Conservation (phyloP, 75 land plant genomes). For the Sequoia sempervirens region DNA sequence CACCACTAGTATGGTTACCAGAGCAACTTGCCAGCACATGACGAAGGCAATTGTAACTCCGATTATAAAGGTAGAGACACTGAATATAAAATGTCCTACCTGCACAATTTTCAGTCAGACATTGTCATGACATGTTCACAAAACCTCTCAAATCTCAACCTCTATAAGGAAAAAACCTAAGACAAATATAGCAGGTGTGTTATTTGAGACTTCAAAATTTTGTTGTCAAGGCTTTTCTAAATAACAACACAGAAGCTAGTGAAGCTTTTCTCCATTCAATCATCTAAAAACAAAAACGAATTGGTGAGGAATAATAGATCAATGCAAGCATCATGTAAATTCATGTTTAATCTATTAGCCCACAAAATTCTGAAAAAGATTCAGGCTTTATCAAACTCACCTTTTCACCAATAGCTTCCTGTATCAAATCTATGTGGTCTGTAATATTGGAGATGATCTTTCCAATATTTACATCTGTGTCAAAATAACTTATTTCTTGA, state of each 20-base stretch:
- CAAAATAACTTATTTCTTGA: slow-evolving; percentile 47
- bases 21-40: slow-evolving; percentile 41
- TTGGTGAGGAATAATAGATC: background rate
- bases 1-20: slow-evolving; percentile 28
- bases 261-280: too few species aligned
- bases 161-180: background rate
- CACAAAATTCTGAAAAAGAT: slow-evolving; percentile 9
- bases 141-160: background rate
- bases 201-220: too few species aligned
- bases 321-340: too few species aligned
- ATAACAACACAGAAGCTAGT: too few species aligned
- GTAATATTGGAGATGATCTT: slow-evolving; percentile 32
- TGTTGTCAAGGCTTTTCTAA: too few species aligned
- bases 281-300: slow-evolving; percentile 24
- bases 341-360: too few species aligned
- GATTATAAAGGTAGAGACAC: slow-evolving; percentile 19
- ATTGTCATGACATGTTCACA: too few species aligned
- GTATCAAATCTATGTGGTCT: slow-evolving; percentile 22
- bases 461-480: slow-evolving; percentile 30
- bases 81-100: slow-evolving; percentile 37
- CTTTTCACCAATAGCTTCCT: background rate
- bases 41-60: slow-evolving; percentile 32
- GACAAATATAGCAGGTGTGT: slow-evolving; percentile 22
- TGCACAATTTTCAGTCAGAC: slow-evolving; percentile 1
- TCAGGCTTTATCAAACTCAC: slow-evolving; percentile 15